Evolutionary conservation across 1,284 basidiomycete genomes (phyloP).

Genomic region (Kalmanozyma brasiliensis): DNA sequence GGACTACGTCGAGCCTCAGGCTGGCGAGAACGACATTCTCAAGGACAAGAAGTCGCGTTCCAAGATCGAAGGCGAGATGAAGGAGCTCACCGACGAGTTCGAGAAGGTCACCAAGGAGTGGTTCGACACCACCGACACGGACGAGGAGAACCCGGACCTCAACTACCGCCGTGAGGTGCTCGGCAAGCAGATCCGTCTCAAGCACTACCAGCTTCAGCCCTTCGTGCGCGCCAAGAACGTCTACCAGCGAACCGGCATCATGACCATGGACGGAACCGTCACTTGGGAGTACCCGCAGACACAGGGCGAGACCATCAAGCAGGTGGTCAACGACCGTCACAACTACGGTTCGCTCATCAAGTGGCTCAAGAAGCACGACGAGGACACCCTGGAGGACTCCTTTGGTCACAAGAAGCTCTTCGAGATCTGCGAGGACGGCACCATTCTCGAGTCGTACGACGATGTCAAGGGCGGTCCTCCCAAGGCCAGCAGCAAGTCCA

Average conservation of each 20-base stretch:
- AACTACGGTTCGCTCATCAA: constrained; percentile 61
- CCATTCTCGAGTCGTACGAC: constrained; percentile 48
- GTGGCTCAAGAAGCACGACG: constrained; percentile 64
- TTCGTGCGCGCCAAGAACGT: constrained; percentile 61
- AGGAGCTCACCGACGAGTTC: constrained; percentile 58
- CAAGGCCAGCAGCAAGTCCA: constrained; percentile 2
- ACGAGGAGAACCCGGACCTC: constrained; percentile 48
- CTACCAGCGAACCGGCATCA: constrained; percentile 63
- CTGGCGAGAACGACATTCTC: constrained; percentile 61
- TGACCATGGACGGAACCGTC: constrained; percentile 59
- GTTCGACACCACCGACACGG: constrained; percentile 48
- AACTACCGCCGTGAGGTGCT: constrained; percentile 61
- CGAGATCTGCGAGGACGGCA: constrained; percentile 44
- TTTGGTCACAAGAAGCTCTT: constrained; percentile 50
- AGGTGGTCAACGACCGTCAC: constrained; percentile 61
- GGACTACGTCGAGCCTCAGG: constrained; percentile 66
- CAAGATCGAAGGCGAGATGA: constrained; percentile 58
- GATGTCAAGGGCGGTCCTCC: constrained; percentile 13
- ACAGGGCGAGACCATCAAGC: constrained; percentile 50
- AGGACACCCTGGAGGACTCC: constrained; percentile 65
- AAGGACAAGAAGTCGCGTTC: constrained; percentile 62
- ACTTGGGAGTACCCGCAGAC: constrained; percentile 65
- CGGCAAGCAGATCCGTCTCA: constrained; percentile 64
- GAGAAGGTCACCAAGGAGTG: constrained; percentile 60
- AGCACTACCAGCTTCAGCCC: constrained; percentile 62